A percentile compares a stretch with the other conserved stretches of the same genome.
These are phyloP conservation scores for Grifola frondosa DNA, from an alignment of 1,284 basidiomycete species.

Conservation along the genomic window DNA sequence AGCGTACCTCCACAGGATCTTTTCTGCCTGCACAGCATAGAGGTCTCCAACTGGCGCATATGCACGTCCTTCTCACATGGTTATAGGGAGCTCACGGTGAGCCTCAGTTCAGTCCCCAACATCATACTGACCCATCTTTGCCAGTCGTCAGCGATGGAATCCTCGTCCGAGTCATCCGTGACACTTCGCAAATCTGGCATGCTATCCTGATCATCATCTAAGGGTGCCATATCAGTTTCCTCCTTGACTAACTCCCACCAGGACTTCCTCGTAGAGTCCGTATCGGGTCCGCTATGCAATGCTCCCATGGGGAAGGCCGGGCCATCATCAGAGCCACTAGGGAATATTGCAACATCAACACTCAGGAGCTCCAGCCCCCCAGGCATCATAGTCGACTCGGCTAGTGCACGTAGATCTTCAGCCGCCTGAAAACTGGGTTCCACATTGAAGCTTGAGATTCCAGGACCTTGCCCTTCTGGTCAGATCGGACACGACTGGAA, in stretches of 20 bases:
- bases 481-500: constrained; percentile 1
- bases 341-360: neutral
- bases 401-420: neutral
- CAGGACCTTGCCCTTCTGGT: constrained; percentile 11
- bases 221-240: too few species aligned
- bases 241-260: too few species aligned
- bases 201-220: too few species aligned
- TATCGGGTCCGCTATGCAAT: too few species aligned
- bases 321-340: too few species aligned
- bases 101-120: too few species aligned
- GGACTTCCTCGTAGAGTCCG: too few species aligned
- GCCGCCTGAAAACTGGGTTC: neutral
- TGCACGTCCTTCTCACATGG: neutral
- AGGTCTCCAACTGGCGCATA: neutral
- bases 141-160: too few species aligned
- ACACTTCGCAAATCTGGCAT: too few species aligned
- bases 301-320: too few species aligned
- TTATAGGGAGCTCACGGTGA: neutral
- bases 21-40: neutral
- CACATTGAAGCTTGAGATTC: constrained; percentile 3
- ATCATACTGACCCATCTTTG: too few species aligned
- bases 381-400: neutral
- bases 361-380: neutral
- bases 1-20: neutral
- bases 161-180: too few species aligned